Base-by-base conservation (phyloP, 768 basidiomycete genomes). In the Russula virescens region DNA sequence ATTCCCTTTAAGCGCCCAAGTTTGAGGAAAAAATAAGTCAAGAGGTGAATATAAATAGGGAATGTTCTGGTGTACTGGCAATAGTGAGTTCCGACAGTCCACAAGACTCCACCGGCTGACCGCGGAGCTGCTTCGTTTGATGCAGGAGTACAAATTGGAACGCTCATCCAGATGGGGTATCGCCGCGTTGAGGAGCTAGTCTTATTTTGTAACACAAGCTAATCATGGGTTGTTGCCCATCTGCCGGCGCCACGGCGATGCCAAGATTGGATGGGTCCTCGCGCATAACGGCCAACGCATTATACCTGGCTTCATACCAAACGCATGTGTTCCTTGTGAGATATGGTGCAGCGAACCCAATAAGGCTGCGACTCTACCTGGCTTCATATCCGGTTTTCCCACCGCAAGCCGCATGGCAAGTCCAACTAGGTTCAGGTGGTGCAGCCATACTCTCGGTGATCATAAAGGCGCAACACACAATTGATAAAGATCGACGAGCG, bases 401-500 rank as follows among this genome's bases (percentile, higher is more conserved):
- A 64, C 53, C 42, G 40, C 40, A 64, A 43, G 26, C n/a, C 53
- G 34, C 53, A 35, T 60, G 58, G 47, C 26, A 18, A 51, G 47
- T 31, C 21, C 8, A 18, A 50, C 58, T 21, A 23, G 46, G 38
- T 55, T 23, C 23, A 26, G 40, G 43, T 55, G 25, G 23, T n/a
- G 13, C 13, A 38, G 28, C 62, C 62, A 31, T 55, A 16, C 19
- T 50, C 52, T 59, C 58, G 62, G 58, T 47, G 34, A 53, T 43
- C 31, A 46, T 42, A 53, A 34, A 59, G 51, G 57, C 57, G 47
- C 38, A 49, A 46, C 9, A 38, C 48, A 34, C 19, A n/a, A 34
- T 55, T 38, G 40, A 64, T 60, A 50, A 60, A 40, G 63, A 60
- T 64, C 42, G 52, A 50, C 63, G 53, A 50, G 40, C 47, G 52